phyloP scores from a whole-genome alignment of 345 rosid species.

The Brassica cretica region DNA sequence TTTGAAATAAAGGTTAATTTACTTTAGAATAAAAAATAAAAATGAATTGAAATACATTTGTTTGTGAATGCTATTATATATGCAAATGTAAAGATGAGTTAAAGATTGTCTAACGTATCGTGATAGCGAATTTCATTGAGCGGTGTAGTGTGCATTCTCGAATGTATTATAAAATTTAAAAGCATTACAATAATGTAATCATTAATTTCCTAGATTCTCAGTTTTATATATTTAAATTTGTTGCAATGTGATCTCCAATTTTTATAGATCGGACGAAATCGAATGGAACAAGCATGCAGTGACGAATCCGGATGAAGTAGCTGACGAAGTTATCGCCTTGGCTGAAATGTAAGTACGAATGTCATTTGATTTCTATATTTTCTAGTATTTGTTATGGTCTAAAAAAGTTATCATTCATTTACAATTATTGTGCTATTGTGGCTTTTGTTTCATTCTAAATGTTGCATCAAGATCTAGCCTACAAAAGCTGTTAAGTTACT shows the following conservation, averaged over 20 bases:
- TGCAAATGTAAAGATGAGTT: not conserved
- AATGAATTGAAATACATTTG: not conserved
- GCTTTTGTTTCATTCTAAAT: slow-evolving; percentile 25
- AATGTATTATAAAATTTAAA: not conserved
- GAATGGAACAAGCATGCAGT: slow-evolving; percentile 67
- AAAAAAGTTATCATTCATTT: slow-evolving; percentile 14
- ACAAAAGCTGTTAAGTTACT: slow-evolving; percentile 39
- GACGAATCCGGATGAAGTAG: slow-evolving; percentile 65
- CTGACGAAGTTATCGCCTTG: slow-evolving; percentile 57
- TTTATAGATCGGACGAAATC: slow-evolving; percentile 36
- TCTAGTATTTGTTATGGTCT: slow-evolving; percentile 28
- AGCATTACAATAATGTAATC: not conserved
- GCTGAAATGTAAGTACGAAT: slow-evolving; percentile 60
- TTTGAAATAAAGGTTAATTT: not conserved
- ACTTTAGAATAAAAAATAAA: not conserved
- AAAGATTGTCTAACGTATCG: slow-evolving; percentile 41
- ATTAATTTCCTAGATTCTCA: slow-evolving; percentile 23
- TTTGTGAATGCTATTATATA: not conserved
- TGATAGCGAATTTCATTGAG: slow-evolving; percentile 41
- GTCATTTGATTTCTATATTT: not conserved
- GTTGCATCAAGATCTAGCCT: slow-evolving; percentile 34
- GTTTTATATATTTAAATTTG: not conserved
- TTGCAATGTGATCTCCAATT: not conserved
- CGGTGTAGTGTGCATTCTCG: slow-evolving; percentile 32
- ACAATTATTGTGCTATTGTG: slow-evolving; percentile 2